A percentile compares a stretch with the other conserved stretches of the same genome.
Evolutionary conservation across 495 filamentous ascomycete genomes (phyloP).

Genomic region (Penicillium verhagenii): DNA sequence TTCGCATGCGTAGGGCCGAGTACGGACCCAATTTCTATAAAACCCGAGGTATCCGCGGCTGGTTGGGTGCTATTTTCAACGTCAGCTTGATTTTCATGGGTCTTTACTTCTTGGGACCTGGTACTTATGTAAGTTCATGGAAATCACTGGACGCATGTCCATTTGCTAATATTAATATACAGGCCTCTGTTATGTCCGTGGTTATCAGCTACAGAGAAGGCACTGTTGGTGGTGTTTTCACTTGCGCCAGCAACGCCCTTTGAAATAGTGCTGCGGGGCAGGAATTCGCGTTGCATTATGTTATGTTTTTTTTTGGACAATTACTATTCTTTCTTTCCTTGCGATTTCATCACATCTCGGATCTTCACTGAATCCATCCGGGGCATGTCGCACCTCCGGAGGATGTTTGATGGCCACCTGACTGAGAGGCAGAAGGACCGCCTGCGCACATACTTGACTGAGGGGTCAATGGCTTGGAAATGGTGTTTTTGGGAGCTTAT

Average conservation of each 20-base stretch:
- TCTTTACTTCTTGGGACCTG: constrained; percentile 70
- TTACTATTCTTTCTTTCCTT: neutral
- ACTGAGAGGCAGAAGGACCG: neutral
- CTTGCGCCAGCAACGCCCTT: constrained; percentile 59
- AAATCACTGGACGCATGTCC: neutral
- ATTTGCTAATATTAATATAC: constrained; percentile 7
- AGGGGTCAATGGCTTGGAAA: neutral
- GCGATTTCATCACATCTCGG: neutral
- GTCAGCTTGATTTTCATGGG: constrained; percentile 68
- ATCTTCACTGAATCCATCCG: neutral
- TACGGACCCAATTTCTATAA: constrained; percentile 60
- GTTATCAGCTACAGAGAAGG: constrained; percentile 57
- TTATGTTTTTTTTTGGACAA: neutral
- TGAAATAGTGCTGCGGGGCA: constrained; percentile 25
- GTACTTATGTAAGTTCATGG: constrained; percentile 68
- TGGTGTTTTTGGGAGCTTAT: neutral
- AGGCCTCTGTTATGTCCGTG: constrained; percentile 63
- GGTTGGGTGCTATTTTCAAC: constrained; percentile 62
- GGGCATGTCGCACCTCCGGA: neutral
- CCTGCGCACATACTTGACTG: neutral
- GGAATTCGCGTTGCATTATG: neutral
- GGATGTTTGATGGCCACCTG: neutral
- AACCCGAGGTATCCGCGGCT: constrained; percentile 59
- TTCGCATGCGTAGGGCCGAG: constrained; percentile 74
- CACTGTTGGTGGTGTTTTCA: constrained; percentile 57